These are phyloP conservation scores for Lipomyces sp. DNA, from an alignment of 805 yeast species.

Conservation along the genomic window DNA sequence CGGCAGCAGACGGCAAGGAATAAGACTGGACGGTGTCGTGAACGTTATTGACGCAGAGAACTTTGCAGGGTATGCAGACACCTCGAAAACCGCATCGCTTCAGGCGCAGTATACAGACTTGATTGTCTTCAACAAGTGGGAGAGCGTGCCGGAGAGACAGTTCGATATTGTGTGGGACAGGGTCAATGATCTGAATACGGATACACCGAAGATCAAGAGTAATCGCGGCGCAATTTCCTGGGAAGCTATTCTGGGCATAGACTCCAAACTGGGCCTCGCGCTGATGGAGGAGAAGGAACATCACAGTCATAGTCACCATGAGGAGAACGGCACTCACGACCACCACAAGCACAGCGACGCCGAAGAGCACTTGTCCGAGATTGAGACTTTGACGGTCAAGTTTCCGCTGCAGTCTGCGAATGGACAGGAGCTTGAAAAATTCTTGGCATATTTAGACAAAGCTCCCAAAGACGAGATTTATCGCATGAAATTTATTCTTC, in stretches of 20 bases:
- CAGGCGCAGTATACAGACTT: slow-evolving; percentile 31
- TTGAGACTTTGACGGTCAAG: slow-evolving; percentile 26
- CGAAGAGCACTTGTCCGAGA: slow-evolving; percentile 18
- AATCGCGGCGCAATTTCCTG: slow-evolving; percentile 22
- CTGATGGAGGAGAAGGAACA: not conserved
- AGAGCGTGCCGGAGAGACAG: slow-evolving; percentile 24
- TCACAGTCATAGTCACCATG: too few species aligned
- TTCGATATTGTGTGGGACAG: slow-evolving; percentile 29
- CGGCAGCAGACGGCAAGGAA: not conserved
- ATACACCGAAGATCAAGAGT: slow-evolving; percentile 30
- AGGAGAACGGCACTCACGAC: too few species aligned
- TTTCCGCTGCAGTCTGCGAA: slow-evolving; percentile 1
- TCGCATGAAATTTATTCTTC: slow-evolving; percentile 26
- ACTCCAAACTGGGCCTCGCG: slow-evolving; percentile 23
- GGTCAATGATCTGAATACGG: slow-evolving; percentile 30
- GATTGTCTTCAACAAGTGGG: slow-evolving; percentile 30
- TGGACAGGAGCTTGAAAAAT: slow-evolving; percentile 9
- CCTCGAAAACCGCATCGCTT: slow-evolving; percentile 26
- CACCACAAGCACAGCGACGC: not conserved
- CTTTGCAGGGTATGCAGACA: slow-evolving; percentile 30
- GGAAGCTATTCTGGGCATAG: slow-evolving; percentile 27
- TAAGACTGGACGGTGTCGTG: slow-evolving; percentile 28
- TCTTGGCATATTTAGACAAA: slow-evolving; percentile 15
- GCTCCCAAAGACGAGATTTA: slow-evolving; percentile 31
- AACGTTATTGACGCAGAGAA: slow-evolving; percentile 30